Evolutionary conservation across 1,284 basidiomycete species (phyloP), one percentile per base, ranked within the genome.

Genomic region (Vanrija pseudolonga): DNA sequence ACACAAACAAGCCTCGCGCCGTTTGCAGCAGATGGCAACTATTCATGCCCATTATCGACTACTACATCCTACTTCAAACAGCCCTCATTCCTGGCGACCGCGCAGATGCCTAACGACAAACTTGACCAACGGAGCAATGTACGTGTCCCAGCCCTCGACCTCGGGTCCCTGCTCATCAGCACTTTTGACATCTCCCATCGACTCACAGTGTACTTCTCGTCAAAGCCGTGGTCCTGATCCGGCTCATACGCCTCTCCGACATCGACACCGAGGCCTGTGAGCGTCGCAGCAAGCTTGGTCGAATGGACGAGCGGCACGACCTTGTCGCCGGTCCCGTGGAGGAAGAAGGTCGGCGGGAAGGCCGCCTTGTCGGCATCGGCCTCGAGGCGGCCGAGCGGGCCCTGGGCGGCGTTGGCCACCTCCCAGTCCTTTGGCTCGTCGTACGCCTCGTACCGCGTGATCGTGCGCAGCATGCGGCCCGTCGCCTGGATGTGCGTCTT

Each of bases 271-370:
- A 56, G 26, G 4, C 28, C 51, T 19, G 50, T 53, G 22, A 68
- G 54, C 37, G 51, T 57, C 22, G 57, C 44, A 14, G 49, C 62
- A 20, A 68, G 50, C 7, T 49, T 32, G 37, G 51, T 44, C 15
- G 51, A 46, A 51, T 67, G 66, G 6, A 46, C 53, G 37, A 66
- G 45, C 12, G 59, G 61, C 4, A 68, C 64, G 15, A 53, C 32
- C 1, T 14, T 15, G 50, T 69, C 67, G 3, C 22, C 50, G 12
- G 45, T 51, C 1, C 67, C 66, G 42, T 69, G 67, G 11, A 69
- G 36, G 32, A 69, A 45, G 46, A 55, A 58, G 2, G 64, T 67
- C 4, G 67, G 66, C 3, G 65, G 64, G 48, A 61, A 69, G 1
- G 45, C 20, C 32, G 46, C 50, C 7, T 26, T 11, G 17, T 23